Base-by-base conservation (phyloP, 371 early-diverging fungal genomes). In the Syncephalastrum monosporum region DNA sequence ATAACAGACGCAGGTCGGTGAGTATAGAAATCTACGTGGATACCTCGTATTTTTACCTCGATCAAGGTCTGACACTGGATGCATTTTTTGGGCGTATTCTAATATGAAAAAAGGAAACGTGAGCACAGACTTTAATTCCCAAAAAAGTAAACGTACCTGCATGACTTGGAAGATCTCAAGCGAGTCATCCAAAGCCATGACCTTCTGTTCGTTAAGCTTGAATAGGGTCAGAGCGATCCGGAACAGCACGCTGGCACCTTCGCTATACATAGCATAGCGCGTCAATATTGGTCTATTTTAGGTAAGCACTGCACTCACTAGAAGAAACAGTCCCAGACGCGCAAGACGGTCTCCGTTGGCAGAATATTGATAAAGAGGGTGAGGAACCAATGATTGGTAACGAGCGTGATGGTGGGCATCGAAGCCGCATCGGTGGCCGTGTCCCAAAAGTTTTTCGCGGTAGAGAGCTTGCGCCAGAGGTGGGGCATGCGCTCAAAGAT, bases 241-340 rank as follows among this genome's bases (percentile, higher is more conserved):
- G 64, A 87, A 86, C 13, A 90, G 60, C 16, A 88, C 82, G 72
- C 89, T 89, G 55, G 83, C 81, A 16, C 91, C 90, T 63, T 91
- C 88, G 57, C 80, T 81, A 56, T 41, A 6, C 38, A 33, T 33
- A 10, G 2, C 38, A 12, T 10, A 10, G 38, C 38, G 10, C 2
- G 38, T 15, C 16, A 42, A 53, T 23, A 38, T 27, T n/a, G 14
- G n/a, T 1, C 13, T 13, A 25, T 0, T 29, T 5, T 14, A 43
- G 23, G 17, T 1, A 42, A 48, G 25, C 10, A 4, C 6, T 29
- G 12, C 7, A 68, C 83, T 74, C 76, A 80, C 80, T 85, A 88
- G 60, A 86, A 85, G 58, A 90, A 88, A 55, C 84, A 82, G 81
- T 91, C 92, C 91, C 92, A 91, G 5, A 89, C 83, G 24, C 91